phyloP scores from a whole-genome alignment of 2,329 filamentous ascomycete genomes.

The Fusarium hainanense region DNA sequence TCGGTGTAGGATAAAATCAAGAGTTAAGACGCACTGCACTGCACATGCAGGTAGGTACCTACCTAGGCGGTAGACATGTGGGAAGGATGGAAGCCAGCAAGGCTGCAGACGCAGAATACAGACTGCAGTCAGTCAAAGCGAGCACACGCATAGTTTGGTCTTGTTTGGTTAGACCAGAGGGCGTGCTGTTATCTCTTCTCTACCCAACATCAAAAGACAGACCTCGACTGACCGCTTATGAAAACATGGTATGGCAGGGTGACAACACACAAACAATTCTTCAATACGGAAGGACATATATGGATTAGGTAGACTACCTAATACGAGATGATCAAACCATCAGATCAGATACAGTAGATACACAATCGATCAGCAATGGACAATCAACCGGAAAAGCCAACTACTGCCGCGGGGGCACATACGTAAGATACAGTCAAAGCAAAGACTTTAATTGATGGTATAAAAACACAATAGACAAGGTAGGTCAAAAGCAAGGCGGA shows the following conservation, averaged over 20 bases:
- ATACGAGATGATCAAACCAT: background rate
- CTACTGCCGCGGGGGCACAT: background rate
- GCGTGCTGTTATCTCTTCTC: constrained; percentile 28
- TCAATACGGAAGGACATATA: constrained; percentile 2
- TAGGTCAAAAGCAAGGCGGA: constrained; percentile 10
- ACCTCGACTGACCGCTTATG: constrained; percentile 32
- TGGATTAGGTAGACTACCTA: background rate
- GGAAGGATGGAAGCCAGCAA: constrained; percentile 20
- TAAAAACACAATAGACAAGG: background rate
- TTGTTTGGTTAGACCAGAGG: constrained; percentile 10
- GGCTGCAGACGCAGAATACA: constrained; percentile 18
- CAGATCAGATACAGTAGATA: background rate
- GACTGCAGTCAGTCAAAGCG: background rate
- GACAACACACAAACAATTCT: constrained; percentile 30
- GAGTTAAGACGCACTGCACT: background rate
- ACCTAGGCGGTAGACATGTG: constrained; percentile 17
- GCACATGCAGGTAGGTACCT: constrained; percentile 14
- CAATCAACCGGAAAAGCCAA: background rate
- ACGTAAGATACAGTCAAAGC: constrained; percentile 6
- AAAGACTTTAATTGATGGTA: constrained; percentile 9
- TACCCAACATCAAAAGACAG: constrained; percentile 8
- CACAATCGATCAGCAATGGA: background rate
- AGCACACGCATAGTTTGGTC: constrained; percentile 9
- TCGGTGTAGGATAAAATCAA: constrained; percentile 32
- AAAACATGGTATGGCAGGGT: constrained; percentile 21